Conservation (phyloP, 305 asterid species). For the Rubia occidens region DNA sequence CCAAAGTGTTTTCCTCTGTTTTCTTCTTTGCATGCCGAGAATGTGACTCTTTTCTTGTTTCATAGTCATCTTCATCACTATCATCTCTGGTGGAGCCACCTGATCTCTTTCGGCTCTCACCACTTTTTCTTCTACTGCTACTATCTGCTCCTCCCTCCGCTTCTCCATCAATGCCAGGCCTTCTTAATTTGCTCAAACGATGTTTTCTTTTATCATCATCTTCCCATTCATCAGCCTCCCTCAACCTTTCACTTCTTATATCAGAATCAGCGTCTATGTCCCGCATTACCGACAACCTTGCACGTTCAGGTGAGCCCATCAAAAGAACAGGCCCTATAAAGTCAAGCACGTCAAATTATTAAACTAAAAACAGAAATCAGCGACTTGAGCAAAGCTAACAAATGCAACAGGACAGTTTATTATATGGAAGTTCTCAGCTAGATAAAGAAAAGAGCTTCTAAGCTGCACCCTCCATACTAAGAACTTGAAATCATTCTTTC, state of each 20-base stretch:
- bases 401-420: background rate
- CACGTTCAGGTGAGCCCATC: conserved; percentile 68
- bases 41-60: conserved; percentile 47
- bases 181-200: conserved; percentile 50
- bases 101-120: conserved; percentile 65
- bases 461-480: background rate
- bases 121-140: conserved; percentile 52
- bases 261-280: conserved; percentile 55
- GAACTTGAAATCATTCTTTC: background rate
- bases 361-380: conserved; percentile 27
- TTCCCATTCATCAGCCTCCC: conserved; percentile 60
- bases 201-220: conserved; percentile 49
- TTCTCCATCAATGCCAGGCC: conserved; percentile 45
- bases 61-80: conserved; percentile 70
- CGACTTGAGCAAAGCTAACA: background rate
- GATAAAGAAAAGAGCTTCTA: background rate
- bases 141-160: conserved; percentile 54
- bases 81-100: conserved; percentile 52
- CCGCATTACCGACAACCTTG: conserved; percentile 36
- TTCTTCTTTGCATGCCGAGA: conserved; percentile 57
- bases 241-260: conserved; percentile 51
- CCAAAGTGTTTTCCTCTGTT: conserved; percentile 63
- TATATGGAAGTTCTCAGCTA: background rate
- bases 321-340: conserved; percentile 27
- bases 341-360: conserved; percentile 23